Conservation (phyloP, 345 rosid genomes). For the Lenwebbia sp. region DNA sequence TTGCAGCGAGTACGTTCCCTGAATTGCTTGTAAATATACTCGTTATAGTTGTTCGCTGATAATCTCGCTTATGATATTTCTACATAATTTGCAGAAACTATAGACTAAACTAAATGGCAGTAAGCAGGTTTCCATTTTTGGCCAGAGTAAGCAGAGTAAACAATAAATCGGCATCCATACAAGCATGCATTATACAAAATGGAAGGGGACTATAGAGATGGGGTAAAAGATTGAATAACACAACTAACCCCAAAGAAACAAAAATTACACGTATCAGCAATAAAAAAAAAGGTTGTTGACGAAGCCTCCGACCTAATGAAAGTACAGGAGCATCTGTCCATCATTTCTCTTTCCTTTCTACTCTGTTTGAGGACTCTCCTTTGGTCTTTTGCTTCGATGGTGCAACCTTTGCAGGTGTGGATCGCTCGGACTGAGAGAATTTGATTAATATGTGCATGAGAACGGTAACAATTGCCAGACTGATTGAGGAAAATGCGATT, state of each 20-base stretch:
- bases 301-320: background rate
- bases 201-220: background rate
- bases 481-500: conserved; percentile 30
- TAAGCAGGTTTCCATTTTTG: background rate
- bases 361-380: conserved; percentile 3
- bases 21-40: background rate
- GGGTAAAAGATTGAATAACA: background rate
- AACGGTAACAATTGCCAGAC: conserved; percentile 49
- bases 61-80: background rate
- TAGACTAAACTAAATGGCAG: background rate
- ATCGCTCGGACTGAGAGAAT: conserved; percentile 78
- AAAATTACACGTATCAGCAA: background rate
- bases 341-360: background rate
- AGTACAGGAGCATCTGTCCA: background rate
- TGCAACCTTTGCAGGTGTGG: conserved; percentile 65
- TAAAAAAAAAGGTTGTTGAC: background rate
- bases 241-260: background rate
- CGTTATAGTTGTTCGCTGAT: background rate
- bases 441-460: conserved; percentile 77
- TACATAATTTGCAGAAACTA: background rate
- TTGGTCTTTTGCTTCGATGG: conserved; percentile 42
- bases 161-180: background rate
- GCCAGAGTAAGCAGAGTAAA: background rate
- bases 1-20: background rate
- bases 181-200: background rate